phyloP scores from a whole-genome alignment of 306 rosid genomes.

The Castanea crenata region DNA sequence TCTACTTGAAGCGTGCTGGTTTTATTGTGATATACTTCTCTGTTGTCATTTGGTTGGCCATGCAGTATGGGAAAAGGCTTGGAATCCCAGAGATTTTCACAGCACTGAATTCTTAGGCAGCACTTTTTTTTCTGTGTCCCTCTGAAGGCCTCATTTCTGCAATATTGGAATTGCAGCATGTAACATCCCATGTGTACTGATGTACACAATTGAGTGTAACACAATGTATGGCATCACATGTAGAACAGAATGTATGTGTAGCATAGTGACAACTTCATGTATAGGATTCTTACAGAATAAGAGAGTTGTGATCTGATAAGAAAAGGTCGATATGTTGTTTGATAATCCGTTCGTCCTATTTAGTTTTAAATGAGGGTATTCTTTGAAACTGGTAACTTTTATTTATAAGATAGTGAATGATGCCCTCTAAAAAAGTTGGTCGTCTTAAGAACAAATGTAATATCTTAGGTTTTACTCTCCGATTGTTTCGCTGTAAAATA shows the following conservation, averaged over 20 bases:
- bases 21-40: conserved; percentile 63
- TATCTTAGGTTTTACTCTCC: too few relatives aligned
- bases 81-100: conserved; percentile 53
- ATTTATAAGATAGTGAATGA: too few relatives aligned
- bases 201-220: not conserved
- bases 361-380: too few relatives aligned
- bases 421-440: too few relatives aligned
- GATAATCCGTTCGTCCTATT: too few relatives aligned
- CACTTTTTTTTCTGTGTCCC: conserved; percentile 14
- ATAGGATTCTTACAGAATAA: not conserved
- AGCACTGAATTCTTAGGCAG: conserved; percentile 32
- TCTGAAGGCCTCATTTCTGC: not conserved
- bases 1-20: conserved; percentile 42
- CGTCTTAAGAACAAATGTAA: too few relatives aligned
- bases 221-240: not conserved
- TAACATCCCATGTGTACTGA: conserved; percentile 1
- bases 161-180: conserved; percentile 17
- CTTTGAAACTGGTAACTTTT: too few relatives aligned
- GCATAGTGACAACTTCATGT: not conserved
- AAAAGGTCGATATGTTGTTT: too few relatives aligned
- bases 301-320: not conserved
- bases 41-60: conserved; percentile 60
- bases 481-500: too few relatives aligned
- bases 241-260: not conserved
- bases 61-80: conserved; percentile 62